Evolutionary conservation across 441 rosid species (phyloP), one percentile per base, ranked within the genome.

Genomic region (Brassica hybrid): DNA sequence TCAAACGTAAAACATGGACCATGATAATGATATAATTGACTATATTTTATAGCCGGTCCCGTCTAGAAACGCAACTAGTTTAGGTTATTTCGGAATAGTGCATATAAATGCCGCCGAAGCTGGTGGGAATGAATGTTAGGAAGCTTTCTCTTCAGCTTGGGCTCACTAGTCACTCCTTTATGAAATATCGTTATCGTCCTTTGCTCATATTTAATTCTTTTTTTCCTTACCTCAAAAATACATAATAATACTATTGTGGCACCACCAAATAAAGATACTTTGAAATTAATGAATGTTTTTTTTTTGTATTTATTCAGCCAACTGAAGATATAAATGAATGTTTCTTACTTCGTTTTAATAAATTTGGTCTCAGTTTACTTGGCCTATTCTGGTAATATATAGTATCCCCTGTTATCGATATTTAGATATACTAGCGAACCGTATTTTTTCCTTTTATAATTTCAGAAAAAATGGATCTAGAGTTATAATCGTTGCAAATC

Each of bases 151-250:
- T 23, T 65, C 64, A 62, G 14, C 32, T 5, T 27, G 32, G 80
- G 80, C 76, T 38, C 43, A 38, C 43, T 34, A 27, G 32, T 71
- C 71, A 56, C 76, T 77, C 72, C 67, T 25, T n/a, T 63, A 71
- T 58, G 80, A 59, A 59, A 66, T 60, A 77, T 77, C 81, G 57
- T 77, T 77, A 12, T 72, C 81, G 81, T 72, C 81, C 76, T 77
- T 77, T 72, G 27, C 65, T 67, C 77, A 12, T 50, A 72, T 72
- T 65, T 66, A 77, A 21, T 21, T 21, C 23, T 65, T 71, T 71
- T 72, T 78, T 52, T 66, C 58, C 50, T 66, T 72, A 72, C 81
- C 81, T 72, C 69, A 67, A 78, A 72, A 60, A 77, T 16, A 78
- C 81, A 78, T 48, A 67, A 4, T 50, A 58, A 34, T 32, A 64